Percentiles rank a stretch among this genome's conserved stretches.
Conservation (phyloP, 139 green algal species). For the Bryopsis sp. region DNA sequence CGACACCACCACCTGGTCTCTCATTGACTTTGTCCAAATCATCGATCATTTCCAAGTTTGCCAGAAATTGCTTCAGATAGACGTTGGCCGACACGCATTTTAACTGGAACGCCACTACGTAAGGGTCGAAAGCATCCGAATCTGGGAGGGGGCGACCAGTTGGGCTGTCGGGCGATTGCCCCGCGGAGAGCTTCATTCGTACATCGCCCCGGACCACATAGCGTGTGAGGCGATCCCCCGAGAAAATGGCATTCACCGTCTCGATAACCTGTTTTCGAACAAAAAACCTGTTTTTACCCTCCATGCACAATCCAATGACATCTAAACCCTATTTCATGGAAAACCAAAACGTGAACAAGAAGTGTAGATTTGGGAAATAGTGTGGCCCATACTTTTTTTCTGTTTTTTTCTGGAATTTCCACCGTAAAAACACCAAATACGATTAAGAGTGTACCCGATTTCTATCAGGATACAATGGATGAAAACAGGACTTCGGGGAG, state of each 20-base stretch:
- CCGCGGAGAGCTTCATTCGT: slow-evolving; percentile 1
- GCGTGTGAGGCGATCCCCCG: not conserved
- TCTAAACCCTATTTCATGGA: not conserved
- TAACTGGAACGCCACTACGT: not conserved
- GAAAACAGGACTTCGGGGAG: too few species aligned
- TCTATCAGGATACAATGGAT: too few species aligned
- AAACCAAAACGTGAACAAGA: not conserved
- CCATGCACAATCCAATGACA: too few species aligned
- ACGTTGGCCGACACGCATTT: slow-evolving; percentile 18
- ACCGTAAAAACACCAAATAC: not conserved
- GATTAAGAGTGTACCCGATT: not conserved
- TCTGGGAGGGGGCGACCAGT: too few species aligned
- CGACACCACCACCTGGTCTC: too few species aligned
- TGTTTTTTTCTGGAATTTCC: not conserved
- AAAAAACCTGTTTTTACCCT: too few species aligned
- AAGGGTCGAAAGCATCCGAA: not conserved
- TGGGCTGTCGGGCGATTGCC: not conserved
- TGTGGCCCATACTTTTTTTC: not conserved
- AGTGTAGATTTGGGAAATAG: not conserved
- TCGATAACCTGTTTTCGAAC: too few species aligned
- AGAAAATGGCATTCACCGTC: slow-evolving; percentile 13
- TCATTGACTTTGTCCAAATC: not conserved
- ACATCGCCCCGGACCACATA: slow-evolving; percentile 14
- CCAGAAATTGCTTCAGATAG: not conserved
- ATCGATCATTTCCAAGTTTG: slow-evolving; percentile 4